Evolutionary conservation across 208 protist species (phyloP), one percentile per base, ranked within the genome.

Genomic region (Leishmania guyanensis): DNA sequence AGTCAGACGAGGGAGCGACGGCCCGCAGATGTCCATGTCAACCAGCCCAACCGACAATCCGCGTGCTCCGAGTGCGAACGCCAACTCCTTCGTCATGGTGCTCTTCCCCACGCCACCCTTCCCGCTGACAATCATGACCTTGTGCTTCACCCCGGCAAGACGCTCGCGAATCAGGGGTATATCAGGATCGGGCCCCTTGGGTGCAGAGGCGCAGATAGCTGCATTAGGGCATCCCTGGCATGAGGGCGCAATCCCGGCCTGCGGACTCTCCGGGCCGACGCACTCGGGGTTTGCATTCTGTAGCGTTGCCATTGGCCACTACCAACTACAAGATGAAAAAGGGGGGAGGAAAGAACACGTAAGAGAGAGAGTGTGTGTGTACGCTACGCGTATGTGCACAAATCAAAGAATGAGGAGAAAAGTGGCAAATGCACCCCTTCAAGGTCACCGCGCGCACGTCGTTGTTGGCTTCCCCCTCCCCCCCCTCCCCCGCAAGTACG

Each of bases 1-100:
- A 2, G 92, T 95, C 33, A 98, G 83, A 29, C 94, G 92, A 66
- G 96, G 96, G 69, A 97, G 82, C 43, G 92, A 97, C 22, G 99
- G 99, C n/a, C 99, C 99, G 87, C 99, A 99, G 68, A 99, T 99
- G 91, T 99, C 99, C 26, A 99, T 81, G 87, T 99, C 99, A 9
- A 99, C 87, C 17, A 99, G 89, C n/a, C 98, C 99, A 10, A 99
- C 99, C 70, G 83, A 88, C n/a, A 97, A 64, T 14, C 93, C 93
- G 29, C 80, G 80, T 68, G 86, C 88, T 16, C 89, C 93, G 48
- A 98, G 84, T 26, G 90, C 85, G 64, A 98, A 94, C 39, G 94
- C 94, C 48, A 98, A 86, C 88, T 98, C 93, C 82, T 96, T 97
- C 4, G 95, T 97, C 68, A 98, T 80, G 60, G 96, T 98, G 79